A percentile compares a stretch with the other conserved stretches of the same genome.
Evolutionary conservation across 2,329 filamentous ascomycete species (phyloP).

Genomic region (Fusarium sp.): DNA sequence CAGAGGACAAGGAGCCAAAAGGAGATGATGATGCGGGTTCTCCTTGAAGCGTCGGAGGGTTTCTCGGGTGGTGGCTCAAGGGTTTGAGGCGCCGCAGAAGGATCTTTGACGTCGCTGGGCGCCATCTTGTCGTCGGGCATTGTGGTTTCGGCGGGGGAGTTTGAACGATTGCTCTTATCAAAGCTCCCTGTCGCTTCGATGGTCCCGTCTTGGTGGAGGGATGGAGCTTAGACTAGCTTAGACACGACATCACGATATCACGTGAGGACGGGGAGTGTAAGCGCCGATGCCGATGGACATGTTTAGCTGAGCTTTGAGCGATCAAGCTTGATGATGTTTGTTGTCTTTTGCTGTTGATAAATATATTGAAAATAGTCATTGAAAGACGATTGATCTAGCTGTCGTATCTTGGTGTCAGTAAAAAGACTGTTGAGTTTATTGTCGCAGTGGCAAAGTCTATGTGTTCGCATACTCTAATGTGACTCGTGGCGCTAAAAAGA

Average conservation of each 20-base stretch:
- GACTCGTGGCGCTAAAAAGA: neutral
- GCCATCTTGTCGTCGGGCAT: constrained; percentile 36
- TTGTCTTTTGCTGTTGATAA: neutral
- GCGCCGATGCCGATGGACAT: constrained; percentile 34
- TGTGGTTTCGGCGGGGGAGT: constrained; percentile 17
- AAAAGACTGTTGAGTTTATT: neutral
- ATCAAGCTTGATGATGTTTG: neutral
- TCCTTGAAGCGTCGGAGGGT: constrained; percentile 72
- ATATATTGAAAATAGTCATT: neutral
- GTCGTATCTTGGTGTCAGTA: rapidly evolving
- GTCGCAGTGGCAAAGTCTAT: neutral
- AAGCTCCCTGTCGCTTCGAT: constrained; percentile 17
- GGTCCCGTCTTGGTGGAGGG: constrained; percentile 12
- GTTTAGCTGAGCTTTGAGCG: neutral
- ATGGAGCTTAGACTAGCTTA: constrained; percentile 30
- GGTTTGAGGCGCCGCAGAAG: constrained; percentile 28
- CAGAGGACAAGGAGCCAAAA: constrained; percentile 91
- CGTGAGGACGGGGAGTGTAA: constrained; percentile 36
- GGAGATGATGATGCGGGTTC: constrained; percentile 80
- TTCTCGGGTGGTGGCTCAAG: constrained; percentile 79
- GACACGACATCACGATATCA: constrained; percentile 47
- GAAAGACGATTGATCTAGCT: neutral
- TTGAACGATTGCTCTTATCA: constrained; percentile 24
- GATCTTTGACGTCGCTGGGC: constrained; percentile 35
- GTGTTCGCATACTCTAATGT: neutral